Evolutionary conservation across 2,329 filamentous ascomycete species (phyloP).

Genomic region (Blastomyces percursus): DNA sequence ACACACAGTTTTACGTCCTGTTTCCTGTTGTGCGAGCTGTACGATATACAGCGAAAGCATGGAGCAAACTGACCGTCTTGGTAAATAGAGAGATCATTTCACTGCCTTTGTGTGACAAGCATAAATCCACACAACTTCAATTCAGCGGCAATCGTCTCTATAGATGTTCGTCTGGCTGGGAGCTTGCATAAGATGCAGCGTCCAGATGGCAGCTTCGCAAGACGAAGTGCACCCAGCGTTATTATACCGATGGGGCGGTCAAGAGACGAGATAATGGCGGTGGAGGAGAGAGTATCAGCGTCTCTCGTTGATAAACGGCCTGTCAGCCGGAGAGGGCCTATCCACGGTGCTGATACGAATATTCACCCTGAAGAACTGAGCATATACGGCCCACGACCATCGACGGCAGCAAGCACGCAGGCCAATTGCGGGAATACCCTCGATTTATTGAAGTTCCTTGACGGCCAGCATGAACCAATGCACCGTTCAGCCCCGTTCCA

Average conservation of each 20-base stretch:
- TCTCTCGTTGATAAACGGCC: not conserved
- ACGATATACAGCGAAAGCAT: not conserved
- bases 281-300: not conserved
- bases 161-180: not conserved
- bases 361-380: not conserved
- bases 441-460: not conserved
- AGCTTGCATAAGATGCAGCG: not conserved
- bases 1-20: not conserved
- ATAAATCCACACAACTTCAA: not conserved
- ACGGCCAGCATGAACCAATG: slow-evolving; percentile 3
- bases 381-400: not conserved
- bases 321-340: not conserved
- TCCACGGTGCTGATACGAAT: not conserved
- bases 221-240: not conserved
- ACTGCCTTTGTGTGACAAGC: not conserved
- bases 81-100: not conserved
- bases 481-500: not conserved
- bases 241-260: slow-evolving; percentile 1
- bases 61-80: not conserved
- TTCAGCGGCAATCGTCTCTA: not conserved
- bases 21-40: not conserved
- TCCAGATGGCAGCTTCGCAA: not conserved
- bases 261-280: not conserved
- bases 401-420: not conserved
- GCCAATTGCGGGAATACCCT: not conserved